Evolutionary conservation across 2,329 filamentous ascomycete species (phyloP).

Genomic region (Cladobotryum mycophilum): DNA sequence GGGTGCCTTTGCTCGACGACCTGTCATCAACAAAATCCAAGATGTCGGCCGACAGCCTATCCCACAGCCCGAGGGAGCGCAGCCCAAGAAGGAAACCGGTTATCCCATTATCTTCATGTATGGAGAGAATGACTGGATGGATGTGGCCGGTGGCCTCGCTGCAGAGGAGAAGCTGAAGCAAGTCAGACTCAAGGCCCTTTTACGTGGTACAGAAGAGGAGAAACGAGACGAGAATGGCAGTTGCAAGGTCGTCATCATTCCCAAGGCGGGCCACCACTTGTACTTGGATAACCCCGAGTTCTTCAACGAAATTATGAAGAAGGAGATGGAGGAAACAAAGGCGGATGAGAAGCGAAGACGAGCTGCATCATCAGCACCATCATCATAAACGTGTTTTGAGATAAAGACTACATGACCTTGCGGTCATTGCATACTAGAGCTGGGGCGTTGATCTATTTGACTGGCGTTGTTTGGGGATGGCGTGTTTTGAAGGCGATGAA

Average conservation of each 20-base stretch:
- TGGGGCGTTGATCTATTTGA: not conserved
- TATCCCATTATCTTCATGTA: slow-evolving; percentile 91
- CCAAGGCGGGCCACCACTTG: slow-evolving; percentile 52
- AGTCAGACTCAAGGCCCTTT: slow-evolving; percentile 54
- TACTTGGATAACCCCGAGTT: slow-evolving; percentile 55
- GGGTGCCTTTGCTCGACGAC: slow-evolving; percentile 83
- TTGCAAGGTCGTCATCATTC: slow-evolving; percentile 74
- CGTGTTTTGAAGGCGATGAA: not conserved
- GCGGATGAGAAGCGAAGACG: slow-evolving; percentile 23
- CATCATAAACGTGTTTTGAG: not conserved
- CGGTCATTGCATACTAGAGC: not conserved
- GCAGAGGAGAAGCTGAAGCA: slow-evolving; percentile 73
- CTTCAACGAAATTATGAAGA: slow-evolving; percentile 48
- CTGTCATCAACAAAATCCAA: slow-evolving; percentile 80
- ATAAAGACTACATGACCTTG: not conserved
- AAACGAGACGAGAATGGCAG: slow-evolving; percentile 66
- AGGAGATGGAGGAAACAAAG: slow-evolving; percentile 48
- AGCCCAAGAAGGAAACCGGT: slow-evolving; percentile 49
- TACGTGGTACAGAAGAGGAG: slow-evolving; percentile 60
- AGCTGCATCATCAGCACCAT: not conserved
- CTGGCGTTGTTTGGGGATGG: not conserved
- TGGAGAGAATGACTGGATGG: slow-evolving; percentile 99
- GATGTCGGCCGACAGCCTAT: slow-evolving; percentile 71
- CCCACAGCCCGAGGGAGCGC: slow-evolving; percentile 20
- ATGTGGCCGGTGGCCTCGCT: slow-evolving; percentile 76